Evolutionary conservation across 176 grass and related monocot species (phyloP), one percentile per base, ranked within the genome.

Genomic region (Raddia distichophylla): DNA sequence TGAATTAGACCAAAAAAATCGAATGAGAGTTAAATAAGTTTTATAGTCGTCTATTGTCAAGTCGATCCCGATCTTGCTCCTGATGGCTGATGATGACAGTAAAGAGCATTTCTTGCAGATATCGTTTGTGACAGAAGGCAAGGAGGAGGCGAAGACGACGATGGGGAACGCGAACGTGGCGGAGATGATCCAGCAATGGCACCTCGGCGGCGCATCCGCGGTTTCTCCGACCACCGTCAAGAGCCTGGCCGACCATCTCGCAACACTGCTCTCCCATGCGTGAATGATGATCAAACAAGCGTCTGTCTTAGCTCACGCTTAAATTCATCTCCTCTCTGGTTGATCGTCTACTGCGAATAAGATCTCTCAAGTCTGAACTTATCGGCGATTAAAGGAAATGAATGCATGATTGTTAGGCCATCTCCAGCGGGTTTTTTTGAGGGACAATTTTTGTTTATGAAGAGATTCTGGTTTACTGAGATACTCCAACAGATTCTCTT

Each of bases 181-280:
- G 0, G 87, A 86, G 69, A 94, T 89, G 87, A 92, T 94, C 46
- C 88, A 94, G 82, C 89, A 85, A 59, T 97, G 95, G 92, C 91
- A 89, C 77, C 76, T 97, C 53, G 92, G 92, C 16, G 95, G 95
- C 5, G 78, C 65, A 2, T 33, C 77, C 4, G 86, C 92, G 1
- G 92, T 91, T 2, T 97, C 90, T 3, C 91, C 90, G 3, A 89
- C 73, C 40, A 94, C 94, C 14, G 80, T 94, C 11, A 86, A 45
- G 40, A 90, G 80, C 43, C 73, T 97, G 22, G 92, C 85, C 3
- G 83, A 89, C 1, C 77, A 87, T 5, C 68, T 90, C n/a, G 85
- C 54, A 0, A 40, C 71, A 0, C 16, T 90, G 69, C 94, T 94
- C 43, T 79, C 87, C 44, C 37, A 27, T 27, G 27, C 37, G 4